These are phyloP conservation scores for Aspergillus floridensis DNA, from an alignment of 2,329 filamentous ascomycete genomes.

Conservation along the genomic window DNA sequence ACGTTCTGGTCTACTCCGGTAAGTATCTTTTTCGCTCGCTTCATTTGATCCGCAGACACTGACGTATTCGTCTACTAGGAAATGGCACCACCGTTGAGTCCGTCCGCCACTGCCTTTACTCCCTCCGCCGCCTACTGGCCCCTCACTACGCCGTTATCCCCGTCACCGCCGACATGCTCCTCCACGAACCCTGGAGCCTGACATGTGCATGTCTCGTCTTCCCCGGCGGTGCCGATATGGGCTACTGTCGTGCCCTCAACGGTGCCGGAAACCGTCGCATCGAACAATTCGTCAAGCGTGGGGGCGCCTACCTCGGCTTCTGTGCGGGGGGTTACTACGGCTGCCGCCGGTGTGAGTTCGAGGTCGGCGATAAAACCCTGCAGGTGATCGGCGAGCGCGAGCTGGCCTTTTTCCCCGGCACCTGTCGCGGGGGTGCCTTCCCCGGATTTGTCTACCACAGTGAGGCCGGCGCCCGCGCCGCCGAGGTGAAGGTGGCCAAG, in stretches of 20 bases:
- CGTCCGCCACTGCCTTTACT: slow-evolving; percentile 83
- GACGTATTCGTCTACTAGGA: slow-evolving; percentile 51
- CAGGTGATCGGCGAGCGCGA: slow-evolving; percentile 85
- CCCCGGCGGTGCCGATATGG: slow-evolving; percentile 89
- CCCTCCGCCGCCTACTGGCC: slow-evolving; percentile 78
- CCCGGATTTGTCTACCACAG: slow-evolving; percentile 86
- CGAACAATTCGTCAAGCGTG: slow-evolving; percentile 76
- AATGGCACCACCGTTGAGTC: slow-evolving; percentile 83
- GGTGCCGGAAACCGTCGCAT: slow-evolving; percentile 84
- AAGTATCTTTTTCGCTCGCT: slow-evolving; percentile 49
- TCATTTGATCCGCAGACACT: slow-evolving; percentile 29
- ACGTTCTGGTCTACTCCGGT: slow-evolving; percentile 93
- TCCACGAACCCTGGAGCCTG: slow-evolving; percentile 87
- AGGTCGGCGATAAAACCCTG: slow-evolving; percentile 75
- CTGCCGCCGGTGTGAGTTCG: slow-evolving; percentile 78
- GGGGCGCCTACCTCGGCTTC: slow-evolving; percentile 83
- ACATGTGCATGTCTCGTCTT: slow-evolving; percentile 88
- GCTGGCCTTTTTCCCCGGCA: slow-evolving; percentile 82
- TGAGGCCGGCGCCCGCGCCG: slow-evolving; percentile 76
- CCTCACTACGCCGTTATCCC: slow-evolving; percentile 92
- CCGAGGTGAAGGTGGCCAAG: slow-evolving; percentile 63
- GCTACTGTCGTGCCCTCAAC: slow-evolving; percentile 84
- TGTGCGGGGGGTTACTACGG: slow-evolving; percentile 96
- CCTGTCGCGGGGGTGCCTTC: slow-evolving; percentile 82
- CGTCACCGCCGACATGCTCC: slow-evolving; percentile 70